Percentiles rank a stretch among this genome's conserved stretches.
Evolutionary conservation across 495 filamentous ascomycete species (phyloP).

Genomic region (Xylona heveae): DNA sequence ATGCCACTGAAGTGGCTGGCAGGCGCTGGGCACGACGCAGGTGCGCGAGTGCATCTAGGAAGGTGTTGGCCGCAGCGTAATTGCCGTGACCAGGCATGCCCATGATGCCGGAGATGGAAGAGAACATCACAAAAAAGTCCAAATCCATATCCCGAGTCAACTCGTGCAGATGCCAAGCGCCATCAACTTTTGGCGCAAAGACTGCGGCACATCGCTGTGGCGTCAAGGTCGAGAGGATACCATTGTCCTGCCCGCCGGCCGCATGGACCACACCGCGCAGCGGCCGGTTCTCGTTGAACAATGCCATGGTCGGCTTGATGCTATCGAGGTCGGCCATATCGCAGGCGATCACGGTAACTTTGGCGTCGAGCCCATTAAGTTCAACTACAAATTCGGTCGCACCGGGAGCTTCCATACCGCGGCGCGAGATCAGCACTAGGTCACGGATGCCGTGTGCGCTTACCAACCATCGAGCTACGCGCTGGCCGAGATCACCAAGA

Average conservation of each 20-base stretch:
- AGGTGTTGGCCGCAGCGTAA: too few relatives aligned
- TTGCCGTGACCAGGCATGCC: background rate
- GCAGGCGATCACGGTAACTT: constrained; percentile 4
- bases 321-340: constrained; percentile 4
- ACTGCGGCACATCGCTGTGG: constrained; percentile 6
- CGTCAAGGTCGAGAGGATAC: constrained; percentile 14
- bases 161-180: too few relatives aligned
- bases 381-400: constrained; percentile 3
- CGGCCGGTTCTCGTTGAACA: constrained; percentile 3
- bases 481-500: constrained; percentile 21
- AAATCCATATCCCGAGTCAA: too few relatives aligned
- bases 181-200: too few relatives aligned
- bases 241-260: constrained; percentile 1
- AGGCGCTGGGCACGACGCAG: constrained; percentile 13
- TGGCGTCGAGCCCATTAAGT: constrained; percentile 5
- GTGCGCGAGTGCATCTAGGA: constrained; percentile 16
- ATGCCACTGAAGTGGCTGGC: too few relatives aligned
- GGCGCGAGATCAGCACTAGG: constrained; percentile 21
- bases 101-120: constrained; percentile 1
- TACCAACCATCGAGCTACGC: constrained; percentile 17
- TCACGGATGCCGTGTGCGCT: constrained; percentile 19
- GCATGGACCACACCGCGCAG: constrained; percentile 5
- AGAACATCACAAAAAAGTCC: constrained; percentile 1
- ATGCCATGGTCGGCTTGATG: constrained; percentile 3
- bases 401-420: constrained; percentile 13